These are phyloP conservation scores for Discostella stelligera DNA, from an alignment of 352 stramenopile genomes.

Conservation along the genomic window DNA sequence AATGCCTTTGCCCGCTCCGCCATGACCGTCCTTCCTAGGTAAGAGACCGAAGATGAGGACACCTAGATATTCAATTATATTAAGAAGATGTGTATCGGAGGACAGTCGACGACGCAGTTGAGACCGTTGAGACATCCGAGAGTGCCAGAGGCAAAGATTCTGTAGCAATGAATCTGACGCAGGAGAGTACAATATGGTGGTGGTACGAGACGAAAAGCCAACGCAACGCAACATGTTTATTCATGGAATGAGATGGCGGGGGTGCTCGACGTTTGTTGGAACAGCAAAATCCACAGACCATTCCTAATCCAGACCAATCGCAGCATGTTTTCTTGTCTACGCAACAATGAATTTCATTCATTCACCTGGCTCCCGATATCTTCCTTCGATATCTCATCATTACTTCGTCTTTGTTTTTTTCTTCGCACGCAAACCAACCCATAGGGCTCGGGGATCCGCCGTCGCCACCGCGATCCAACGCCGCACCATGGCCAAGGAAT, in stretches of 20 bases:
- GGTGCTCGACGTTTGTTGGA: too few species aligned
- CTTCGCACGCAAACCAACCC: neutral
- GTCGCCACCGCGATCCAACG: slow-evolving; percentile 18
- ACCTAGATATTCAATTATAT: neutral
- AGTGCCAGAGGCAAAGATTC: neutral
- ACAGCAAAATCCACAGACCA: neutral
- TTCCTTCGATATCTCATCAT: neutral
- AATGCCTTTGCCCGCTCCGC: slow-evolving; percentile 41
- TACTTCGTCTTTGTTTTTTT: neutral
- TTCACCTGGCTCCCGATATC: neutral
- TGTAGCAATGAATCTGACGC: neutral
- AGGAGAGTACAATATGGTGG: too few species aligned
- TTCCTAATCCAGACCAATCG: neutral
- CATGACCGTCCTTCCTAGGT: slow-evolving; percentile 43
- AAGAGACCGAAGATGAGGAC: neutral
- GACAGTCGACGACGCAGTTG: too few species aligned
- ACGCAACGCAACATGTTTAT: too few species aligned
- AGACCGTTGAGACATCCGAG: slow-evolving; percentile 1
- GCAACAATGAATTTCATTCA: neutral
- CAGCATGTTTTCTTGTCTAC: neutral
- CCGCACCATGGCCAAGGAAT: slow-evolving; percentile 47
- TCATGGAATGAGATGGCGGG: too few species aligned
- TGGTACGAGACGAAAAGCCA: too few species aligned
- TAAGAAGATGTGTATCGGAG: too few species aligned
- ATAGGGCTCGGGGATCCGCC: slow-evolving; percentile 9